Conservation (phyloP, 2,329 filamentous ascomycete genomes). For the Hansfordia pulvinata region DNA sequence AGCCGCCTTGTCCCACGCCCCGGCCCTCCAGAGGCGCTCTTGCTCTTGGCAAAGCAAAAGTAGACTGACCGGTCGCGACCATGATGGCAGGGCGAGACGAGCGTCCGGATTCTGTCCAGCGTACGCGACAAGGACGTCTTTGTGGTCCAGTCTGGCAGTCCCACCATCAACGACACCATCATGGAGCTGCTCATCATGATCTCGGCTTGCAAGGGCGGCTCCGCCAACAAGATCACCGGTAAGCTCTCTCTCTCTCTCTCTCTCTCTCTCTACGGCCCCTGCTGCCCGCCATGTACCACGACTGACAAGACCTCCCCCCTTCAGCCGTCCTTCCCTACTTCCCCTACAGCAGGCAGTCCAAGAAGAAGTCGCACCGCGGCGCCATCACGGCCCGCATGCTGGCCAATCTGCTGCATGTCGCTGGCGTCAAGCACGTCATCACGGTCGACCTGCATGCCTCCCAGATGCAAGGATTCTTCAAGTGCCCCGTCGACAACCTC, state of each 20-base stretch:
- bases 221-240: slow-evolving; percentile 94
- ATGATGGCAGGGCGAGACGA: slow-evolving; percentile 47
- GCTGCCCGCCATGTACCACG: no score
- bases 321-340: slow-evolving; percentile 85
- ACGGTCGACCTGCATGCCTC: slow-evolving; percentile 92
- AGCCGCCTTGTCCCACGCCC: no score
- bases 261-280: slow-evolving; percentile 3
- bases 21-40: no score
- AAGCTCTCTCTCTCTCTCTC: slow-evolving; percentile 17
- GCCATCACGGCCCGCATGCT: slow-evolving; percentile 96
- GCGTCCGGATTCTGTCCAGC: slow-evolving; percentile 54
- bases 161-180: slow-evolving; percentile 94
- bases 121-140: slow-evolving; percentile 98
- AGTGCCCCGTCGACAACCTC: slow-evolving; percentile 92
- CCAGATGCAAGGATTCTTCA: slow-evolving; percentile 99
- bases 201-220: slow-evolving; percentile 93
- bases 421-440: slow-evolving; percentile 93
- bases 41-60: slow-evolving; percentile 5
- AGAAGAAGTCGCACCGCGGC: slow-evolving; percentile 95
- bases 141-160: slow-evolving; percentile 92
- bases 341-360: slow-evolving; percentile 97
- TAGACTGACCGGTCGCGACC: slow-evolving; percentile 18
- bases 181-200: slow-evolving; percentile 99
- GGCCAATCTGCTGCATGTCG: slow-evolving; percentile 84
- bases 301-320: slow-evolving; percentile 3